Evolutionary conservation across 2,329 filamentous ascomycete species (phyloP), one percentile per base, ranked within the genome.

Genomic region (Leptographium galeiforme): DNA sequence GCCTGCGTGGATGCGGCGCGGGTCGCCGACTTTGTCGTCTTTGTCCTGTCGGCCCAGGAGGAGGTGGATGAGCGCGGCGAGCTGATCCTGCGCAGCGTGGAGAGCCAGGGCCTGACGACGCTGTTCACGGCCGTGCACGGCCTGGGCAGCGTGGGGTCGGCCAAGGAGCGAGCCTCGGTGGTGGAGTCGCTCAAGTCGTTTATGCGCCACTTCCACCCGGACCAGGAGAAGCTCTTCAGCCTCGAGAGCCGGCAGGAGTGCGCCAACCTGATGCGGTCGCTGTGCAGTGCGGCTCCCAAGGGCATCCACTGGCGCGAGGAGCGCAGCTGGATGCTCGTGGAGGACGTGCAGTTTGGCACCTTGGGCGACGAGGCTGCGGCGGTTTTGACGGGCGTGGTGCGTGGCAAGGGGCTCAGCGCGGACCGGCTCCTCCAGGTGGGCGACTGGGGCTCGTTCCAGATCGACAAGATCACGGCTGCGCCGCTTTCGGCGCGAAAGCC

Each of bases 281-380:
- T 98, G 16, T 98, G 93, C 74, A 95, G 84, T 58, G 89, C 86
- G 39, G 89, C 85, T 45, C 91, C 93, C 12, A 97, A 95, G 71
- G 93, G 93, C 1, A 80, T 98, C n/a, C 75, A 84, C 58, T 98
- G 93, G 93, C 81, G 93, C 61, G 93, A 98, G 51, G 89, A 95
- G 59, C 79, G 93, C 60, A 95, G 89, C 62, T 98, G 93, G 87
- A 88, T 98, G 84, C 72, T 95, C 54, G 81, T 91, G 6, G 93
- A 98, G 59, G 79, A 90, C 33, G 74, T 95, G 52, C 71, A 79
- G 60, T 95, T 89, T 76, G 76, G 80, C 12, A 74, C 79, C 33
- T 73, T 70, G 6, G 75, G 75, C n/a, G 38, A 44, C 12, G 39
- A 48, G 19, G 51, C 51, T 1, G 43, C 40, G 0, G 72, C 75